phyloP scores from a whole-genome alignment of 2,329 filamentous ascomycete genomes.

The Endothia cerciana region DNA sequence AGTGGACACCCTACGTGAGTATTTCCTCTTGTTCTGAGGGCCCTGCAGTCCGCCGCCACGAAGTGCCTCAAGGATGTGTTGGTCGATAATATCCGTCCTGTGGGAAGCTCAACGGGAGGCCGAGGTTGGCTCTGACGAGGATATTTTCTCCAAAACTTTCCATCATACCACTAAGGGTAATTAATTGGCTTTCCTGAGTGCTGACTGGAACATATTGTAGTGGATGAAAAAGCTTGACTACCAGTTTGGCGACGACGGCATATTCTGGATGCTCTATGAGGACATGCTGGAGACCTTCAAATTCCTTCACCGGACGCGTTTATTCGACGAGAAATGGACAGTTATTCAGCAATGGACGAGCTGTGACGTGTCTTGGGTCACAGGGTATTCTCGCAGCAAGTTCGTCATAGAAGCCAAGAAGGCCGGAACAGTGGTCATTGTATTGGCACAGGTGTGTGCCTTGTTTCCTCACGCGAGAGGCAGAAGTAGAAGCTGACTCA shows the following conservation, averaged over 20 bases:
- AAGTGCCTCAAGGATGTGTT: too few species aligned
- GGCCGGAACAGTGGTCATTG: slow-evolving; percentile 47
- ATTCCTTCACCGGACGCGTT: slow-evolving; percentile 49
- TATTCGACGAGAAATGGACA: slow-evolving; percentile 52
- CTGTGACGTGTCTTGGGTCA: slow-evolving; percentile 48
- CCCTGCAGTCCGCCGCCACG: too few species aligned
- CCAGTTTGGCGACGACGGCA: slow-evolving; percentile 70
- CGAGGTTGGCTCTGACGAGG: too few species aligned
- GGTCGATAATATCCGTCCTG: too few species aligned
- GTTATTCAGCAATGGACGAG: slow-evolving; percentile 50
- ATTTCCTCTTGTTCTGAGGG: too few species aligned
- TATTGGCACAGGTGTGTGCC: slow-evolving; percentile 42
- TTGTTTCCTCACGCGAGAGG: not conserved
- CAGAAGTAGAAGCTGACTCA: not conserved
- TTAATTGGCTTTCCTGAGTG: not conserved
- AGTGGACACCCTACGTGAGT: slow-evolving; percentile 67
- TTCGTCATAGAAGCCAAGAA: slow-evolving; percentile 48
- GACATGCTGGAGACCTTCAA: slow-evolving; percentile 51
- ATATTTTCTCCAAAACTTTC: too few species aligned
- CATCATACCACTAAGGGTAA: too few species aligned
- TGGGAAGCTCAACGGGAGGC: too few species aligned
- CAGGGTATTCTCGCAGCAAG: slow-evolving; percentile 49
- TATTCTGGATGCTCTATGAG: slow-evolving; percentile 51
- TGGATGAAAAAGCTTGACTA: slow-evolving; percentile 71
- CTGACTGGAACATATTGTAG: not conserved